Evolutionary conservation across 2,329 filamentous ascomycete species (phyloP).

Genomic region (Aspergillus sp.): DNA sequence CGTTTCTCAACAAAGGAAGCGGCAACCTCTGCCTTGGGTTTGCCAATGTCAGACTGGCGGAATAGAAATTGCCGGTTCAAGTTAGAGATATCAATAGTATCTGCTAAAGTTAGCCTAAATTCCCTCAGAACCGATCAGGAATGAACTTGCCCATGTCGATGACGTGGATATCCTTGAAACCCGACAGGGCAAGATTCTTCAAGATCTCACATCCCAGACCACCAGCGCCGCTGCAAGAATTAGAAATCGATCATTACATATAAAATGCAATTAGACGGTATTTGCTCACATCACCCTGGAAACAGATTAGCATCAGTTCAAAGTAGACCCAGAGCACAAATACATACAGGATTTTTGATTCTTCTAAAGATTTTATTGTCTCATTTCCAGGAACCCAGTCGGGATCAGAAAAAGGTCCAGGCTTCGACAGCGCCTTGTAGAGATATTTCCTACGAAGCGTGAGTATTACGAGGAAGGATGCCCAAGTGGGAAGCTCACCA

Average conservation of each 20-base stretch:
- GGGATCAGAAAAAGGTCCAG: conserved; percentile 78
- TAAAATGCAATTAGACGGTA: background rate
- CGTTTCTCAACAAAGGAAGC: conserved; percentile 87
- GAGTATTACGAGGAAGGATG: conserved; percentile 9
- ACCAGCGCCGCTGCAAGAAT: conserved; percentile 71
- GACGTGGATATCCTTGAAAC: conserved; percentile 96
- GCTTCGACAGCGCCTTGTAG: conserved; percentile 72
- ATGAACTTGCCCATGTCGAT: conserved; percentile 86
- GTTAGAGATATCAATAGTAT: conserved; percentile 98
- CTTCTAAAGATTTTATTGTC: conserved; percentile 59
- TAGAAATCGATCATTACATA: conserved; percentile 28
- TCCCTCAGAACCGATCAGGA: background rate
- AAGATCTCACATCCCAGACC: conserved; percentile 94
- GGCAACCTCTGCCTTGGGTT: conserved; percentile 89
- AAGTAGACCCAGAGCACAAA: background rate
- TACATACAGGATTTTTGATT: conserved; percentile 72
- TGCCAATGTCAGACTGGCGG: conserved; percentile 85
- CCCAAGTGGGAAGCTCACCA: conserved; percentile 11
- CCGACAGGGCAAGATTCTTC: conserved; percentile 91
- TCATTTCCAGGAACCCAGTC: conserved; percentile 54
- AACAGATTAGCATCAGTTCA: conserved; percentile 20
- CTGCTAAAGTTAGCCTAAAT: conserved; percentile 46
- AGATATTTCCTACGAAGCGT: conserved; percentile 69
- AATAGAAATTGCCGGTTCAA: conserved; percentile 98
- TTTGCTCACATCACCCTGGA: conserved; percentile 53